Percentiles rank a stretch among this genome's conserved stretches.
These are phyloP conservation scores for Paxillus rubicundulus DNA, from an alignment of 768 basidiomycete species.

Conservation along the genomic window DNA sequence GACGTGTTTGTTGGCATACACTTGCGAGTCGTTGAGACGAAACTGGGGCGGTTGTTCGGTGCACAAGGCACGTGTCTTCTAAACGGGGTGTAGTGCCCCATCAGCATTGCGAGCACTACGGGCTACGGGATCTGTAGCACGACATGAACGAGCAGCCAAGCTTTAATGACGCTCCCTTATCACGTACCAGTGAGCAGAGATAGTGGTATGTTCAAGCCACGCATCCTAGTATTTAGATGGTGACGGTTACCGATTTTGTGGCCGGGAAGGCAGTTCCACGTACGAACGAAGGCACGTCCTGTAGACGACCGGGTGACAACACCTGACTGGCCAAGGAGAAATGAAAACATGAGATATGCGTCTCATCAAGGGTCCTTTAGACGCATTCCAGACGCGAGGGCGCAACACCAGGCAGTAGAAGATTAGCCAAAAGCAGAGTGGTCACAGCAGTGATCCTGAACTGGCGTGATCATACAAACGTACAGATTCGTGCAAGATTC, in stretches of 20 bases:
- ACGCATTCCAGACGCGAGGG: no score
- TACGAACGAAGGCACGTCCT: neutral
- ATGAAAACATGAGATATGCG: no score
- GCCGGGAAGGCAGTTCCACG: neutral
- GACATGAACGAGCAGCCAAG: neutral
- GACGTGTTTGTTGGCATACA: no score
- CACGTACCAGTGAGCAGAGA: constrained; percentile 1
- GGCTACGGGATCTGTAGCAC: neutral
- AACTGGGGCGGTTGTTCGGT: constrained; percentile 11
- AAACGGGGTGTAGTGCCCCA: no score
- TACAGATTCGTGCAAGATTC: no score
- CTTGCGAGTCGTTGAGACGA: constrained; percentile 16
- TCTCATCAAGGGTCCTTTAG: no score
- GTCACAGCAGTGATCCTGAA: no score
- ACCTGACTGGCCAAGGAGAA: no score
- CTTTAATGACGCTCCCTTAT: constrained; percentile 6
- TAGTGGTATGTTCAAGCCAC: neutral
- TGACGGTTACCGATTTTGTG: neutral
- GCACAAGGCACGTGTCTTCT: constrained; percentile 13
- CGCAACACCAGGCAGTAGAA: no score
- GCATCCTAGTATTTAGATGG: neutral
- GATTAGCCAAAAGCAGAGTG: no score
- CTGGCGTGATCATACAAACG: no score
- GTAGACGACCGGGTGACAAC: neutral
- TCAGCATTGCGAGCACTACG: neutral